A percentile compares a stretch with the other conserved stretches of the same genome.
Conservation (phyloP, 192 early-diverging fungal species). For the Umbelopsis sp. region DNA sequence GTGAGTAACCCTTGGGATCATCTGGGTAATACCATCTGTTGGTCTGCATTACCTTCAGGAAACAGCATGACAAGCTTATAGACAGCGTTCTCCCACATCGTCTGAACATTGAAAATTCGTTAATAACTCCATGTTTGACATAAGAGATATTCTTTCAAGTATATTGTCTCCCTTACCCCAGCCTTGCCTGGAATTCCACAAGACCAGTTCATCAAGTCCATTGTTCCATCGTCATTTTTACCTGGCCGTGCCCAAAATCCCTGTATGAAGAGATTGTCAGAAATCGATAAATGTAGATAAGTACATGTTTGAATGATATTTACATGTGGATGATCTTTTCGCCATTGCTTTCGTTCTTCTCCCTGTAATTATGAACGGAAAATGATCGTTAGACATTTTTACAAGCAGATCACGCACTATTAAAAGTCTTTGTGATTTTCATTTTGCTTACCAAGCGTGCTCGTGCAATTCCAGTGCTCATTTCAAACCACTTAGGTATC, state of each 20-base stretch:
- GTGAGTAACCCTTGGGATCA: not conserved
- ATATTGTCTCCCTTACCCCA: constrained; percentile 36
- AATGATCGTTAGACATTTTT: not conserved
- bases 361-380: not conserved
- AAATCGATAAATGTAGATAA: not conserved
- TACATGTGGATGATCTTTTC: constrained; percentile 89
- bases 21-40: not conserved
- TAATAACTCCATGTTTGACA: not conserved
- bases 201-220: constrained; percentile 87
- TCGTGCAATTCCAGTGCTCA: constrained; percentile 39
- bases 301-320: constrained; percentile 13
- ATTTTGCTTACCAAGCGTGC: constrained; percentile 26
- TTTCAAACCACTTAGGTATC: not conserved
- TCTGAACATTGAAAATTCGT: constrained; percentile 35
- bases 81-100: constrained; percentile 87
- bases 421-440: not conserved
- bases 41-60: constrained; percentile 62
- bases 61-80: constrained; percentile 85
- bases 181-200: constrained; percentile 58
- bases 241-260: constrained; percentile 93
- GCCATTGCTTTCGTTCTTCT: constrained; percentile 97
- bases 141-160: not conserved
- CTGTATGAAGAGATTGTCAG: constrained; percentile 40
- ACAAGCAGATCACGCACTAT: not conserved
- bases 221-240: constrained; percentile 76